phyloP scores from a whole-genome alignment of 2,329 filamentous ascomycete genomes.

The Alternaria ventricosa region DNA sequence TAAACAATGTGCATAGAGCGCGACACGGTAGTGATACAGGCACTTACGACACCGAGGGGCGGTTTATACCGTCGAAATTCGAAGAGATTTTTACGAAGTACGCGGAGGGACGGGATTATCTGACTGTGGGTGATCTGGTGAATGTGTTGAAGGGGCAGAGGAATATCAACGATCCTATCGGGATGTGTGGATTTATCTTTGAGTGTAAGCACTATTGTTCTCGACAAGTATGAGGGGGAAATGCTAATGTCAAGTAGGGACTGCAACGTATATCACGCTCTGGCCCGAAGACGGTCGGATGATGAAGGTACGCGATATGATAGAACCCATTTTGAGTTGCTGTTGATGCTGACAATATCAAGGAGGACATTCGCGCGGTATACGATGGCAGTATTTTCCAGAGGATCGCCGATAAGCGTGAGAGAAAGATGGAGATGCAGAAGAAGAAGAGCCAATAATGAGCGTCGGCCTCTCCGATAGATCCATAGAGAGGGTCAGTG shows the following conservation, averaged over 20 bases:
- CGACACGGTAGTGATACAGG: conserved; percentile 54
- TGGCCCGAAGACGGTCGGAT: conserved; percentile 64
- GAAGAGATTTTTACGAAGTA: conserved; percentile 59
- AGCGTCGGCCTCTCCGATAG: neutral
- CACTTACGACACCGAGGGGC: conserved; percentile 55
- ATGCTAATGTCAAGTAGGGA: conserved; percentile 40
- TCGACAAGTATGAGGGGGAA: neutral
- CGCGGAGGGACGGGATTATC: conserved; percentile 45
- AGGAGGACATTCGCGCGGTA: conserved; percentile 61
- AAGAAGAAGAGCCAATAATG: neutral
- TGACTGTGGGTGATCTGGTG: conserved; percentile 50
- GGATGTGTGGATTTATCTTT: conserved; percentile 54
- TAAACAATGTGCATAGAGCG: conserved; percentile 51
- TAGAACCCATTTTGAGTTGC: neutral
- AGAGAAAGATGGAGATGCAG: neutral
- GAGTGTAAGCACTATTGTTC: conserved; percentile 46
- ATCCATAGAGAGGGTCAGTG: neutral
- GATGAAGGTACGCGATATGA: conserved; percentile 49
- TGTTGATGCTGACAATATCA: neutral
- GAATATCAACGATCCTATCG: conserved; percentile 52
- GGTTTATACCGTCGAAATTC: conserved; percentile 55
- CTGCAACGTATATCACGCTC: conserved; percentile 60
- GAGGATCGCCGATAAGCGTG: conserved; percentile 25
- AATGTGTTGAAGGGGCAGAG: conserved; percentile 52
- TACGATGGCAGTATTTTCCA: conserved; percentile 63